These are phyloP conservation scores for Candolleomyces efflorescens DNA, from an alignment of 768 basidiomycete genomes.

Conservation along the genomic window DNA sequence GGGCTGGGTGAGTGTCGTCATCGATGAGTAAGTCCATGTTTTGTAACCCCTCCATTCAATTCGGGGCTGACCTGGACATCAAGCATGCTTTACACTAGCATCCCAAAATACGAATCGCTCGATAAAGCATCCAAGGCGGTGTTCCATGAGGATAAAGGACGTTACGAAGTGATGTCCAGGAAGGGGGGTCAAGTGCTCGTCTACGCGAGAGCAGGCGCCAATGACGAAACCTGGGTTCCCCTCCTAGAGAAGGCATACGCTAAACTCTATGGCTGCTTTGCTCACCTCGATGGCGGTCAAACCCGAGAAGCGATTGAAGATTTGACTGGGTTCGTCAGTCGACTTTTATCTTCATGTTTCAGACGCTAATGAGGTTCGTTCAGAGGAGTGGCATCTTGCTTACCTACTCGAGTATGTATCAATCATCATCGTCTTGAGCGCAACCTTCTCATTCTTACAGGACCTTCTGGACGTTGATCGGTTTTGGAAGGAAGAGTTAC, in stretches of 20 bases:
- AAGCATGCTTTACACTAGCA: constrained; percentile 44
- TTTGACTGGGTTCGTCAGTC: constrained; percentile 42
- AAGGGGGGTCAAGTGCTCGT: constrained; percentile 44
- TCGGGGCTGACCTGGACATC: not conserved
- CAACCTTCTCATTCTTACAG: constrained; percentile 12
- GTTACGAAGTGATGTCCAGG: constrained; percentile 40
- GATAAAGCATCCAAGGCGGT: constrained; percentile 32
- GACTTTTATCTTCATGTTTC: not conserved
- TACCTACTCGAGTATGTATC: constrained; percentile 13
- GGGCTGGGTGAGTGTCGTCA: constrained; percentile 48
- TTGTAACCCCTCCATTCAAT: not conserved
- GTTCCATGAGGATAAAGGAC: constrained; percentile 48
- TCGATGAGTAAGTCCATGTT: constrained; percentile 55
- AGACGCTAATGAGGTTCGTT: not conserved
- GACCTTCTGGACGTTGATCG: constrained; percentile 45
- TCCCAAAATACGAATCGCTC: constrained; percentile 52
- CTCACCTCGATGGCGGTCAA: constrained; percentile 35
- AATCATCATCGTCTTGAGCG: not conserved
- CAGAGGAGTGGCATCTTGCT: constrained; percentile 24
- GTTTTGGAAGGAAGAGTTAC: constrained; percentile 54
- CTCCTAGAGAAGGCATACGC: constrained; percentile 58
- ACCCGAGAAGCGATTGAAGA: constrained; percentile 54
- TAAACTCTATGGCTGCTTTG: constrained; percentile 51
- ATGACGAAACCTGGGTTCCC: constrained; percentile 55
- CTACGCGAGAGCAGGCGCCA: constrained; percentile 44